A percentile compares a stretch with the other conserved stretches of the same genome.
phyloP scores from a whole-genome alignment of 1,284 basidiomycete genomes.

The Microbotryomycetes sp. region DNA sequence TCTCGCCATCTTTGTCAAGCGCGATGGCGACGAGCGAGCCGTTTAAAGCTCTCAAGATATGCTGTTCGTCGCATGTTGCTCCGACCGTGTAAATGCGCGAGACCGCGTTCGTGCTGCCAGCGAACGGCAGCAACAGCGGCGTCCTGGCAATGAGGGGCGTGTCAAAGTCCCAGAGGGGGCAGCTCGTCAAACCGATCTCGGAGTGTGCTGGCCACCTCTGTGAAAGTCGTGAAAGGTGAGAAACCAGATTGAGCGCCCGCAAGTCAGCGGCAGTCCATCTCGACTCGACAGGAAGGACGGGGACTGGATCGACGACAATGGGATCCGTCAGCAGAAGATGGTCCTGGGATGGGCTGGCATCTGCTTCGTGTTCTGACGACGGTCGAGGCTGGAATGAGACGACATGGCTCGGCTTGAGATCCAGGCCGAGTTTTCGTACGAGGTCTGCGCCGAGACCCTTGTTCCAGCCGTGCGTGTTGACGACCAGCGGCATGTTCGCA shows the following conservation, averaged over 20 bases:
- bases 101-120: conserved; percentile 45
- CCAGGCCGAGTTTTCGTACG: conserved; percentile 58
- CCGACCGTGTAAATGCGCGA: conserved; percentile 56
- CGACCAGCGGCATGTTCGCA: conserved; percentile 57
- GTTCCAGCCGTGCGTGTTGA: conserved; percentile 96
- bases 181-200: conserved; percentile 4
- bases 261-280: conserved; percentile 57
- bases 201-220: neutral
- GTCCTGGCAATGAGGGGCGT: conserved; percentile 58
- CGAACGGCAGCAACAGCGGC: conserved; percentile 57
- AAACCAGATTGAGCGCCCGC: conserved; percentile 63
- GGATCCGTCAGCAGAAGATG: conserved; percentile 38
- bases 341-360: neutral
- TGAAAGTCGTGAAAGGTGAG: conserved; percentile 59
- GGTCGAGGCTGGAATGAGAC: conserved; percentile 52
- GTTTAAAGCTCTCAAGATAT: conserved; percentile 65
- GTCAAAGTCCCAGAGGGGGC: conserved; percentile 59
- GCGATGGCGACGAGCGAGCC: conserved; percentile 67
- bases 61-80: conserved; percentile 63
- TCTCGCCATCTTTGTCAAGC: conserved; percentile 41
- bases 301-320: conserved; percentile 37
- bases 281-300: conserved; percentile 47
- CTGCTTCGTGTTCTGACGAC: neutral
- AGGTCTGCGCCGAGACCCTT: conserved; percentile 89
- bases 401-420: conserved; percentile 58